Percentiles rank a stretch among this genome's conserved stretches.
Evolutionary conservation across 2,329 filamentous ascomycete genomes (phyloP).

Genomic region (Orbilia blumenaviensis): DNA sequence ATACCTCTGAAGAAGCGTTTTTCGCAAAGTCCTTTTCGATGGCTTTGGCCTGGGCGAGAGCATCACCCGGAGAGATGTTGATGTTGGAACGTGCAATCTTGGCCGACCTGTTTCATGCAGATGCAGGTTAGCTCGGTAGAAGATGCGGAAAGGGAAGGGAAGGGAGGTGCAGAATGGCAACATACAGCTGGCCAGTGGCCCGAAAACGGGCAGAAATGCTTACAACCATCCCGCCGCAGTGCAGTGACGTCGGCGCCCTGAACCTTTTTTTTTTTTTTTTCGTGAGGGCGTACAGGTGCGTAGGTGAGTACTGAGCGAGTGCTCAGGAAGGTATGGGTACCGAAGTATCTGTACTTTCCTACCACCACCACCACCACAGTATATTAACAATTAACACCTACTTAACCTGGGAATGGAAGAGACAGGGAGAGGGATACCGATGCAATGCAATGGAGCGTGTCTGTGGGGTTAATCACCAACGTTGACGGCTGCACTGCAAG

Average conservation of each 20-base stretch:
- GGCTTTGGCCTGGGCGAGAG: conserved; percentile 38
- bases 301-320: too few relatives aligned
- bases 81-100: conserved; percentile 31
- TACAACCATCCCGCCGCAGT: conserved; percentile 21
- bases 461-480: too few relatives aligned
- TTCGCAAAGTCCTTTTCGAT: conserved; percentile 40
- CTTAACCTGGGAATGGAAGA: too few relatives aligned
- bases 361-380: too few relatives aligned
- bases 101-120: conserved; percentile 26
- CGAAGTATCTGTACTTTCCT: too few relatives aligned
- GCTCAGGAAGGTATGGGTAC: too few relatives aligned
- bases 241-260: background rate
- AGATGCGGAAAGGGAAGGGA: background rate
- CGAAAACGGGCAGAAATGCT: conserved; percentile 50
- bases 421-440: background rate
- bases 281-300: too few relatives aligned
- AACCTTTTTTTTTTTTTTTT: too few relatives aligned
- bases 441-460: background rate
- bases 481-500: too few relatives aligned
- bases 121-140: background rate
- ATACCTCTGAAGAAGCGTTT: conserved; percentile 45
- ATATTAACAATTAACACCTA: too few relatives aligned
- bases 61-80: conserved; percentile 20
- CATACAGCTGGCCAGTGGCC: conserved; percentile 38
- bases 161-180: background rate